Conservation (phyloP, 192 early-diverging fungal genomes). For the Geranomyces michiganensis region DNA sequence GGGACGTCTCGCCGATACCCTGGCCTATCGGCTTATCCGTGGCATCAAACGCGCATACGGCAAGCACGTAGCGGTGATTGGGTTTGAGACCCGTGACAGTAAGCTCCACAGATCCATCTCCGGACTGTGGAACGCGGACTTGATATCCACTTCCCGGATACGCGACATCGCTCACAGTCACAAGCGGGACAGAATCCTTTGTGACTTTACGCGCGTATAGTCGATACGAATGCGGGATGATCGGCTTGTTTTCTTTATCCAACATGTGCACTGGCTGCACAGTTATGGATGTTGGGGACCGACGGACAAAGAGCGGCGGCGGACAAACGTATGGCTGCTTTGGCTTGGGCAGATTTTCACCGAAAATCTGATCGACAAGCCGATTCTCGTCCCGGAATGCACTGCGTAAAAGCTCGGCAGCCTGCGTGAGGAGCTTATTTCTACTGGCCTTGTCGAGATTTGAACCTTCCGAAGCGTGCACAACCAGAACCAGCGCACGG, state of each 20-base stretch:
- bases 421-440: conserved; percentile 20
- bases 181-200: conserved; percentile 7
- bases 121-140: conserved; percentile 5
- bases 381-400: conserved; percentile 29
- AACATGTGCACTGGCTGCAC: conserved; percentile 30
- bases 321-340: conserved; percentile 30
- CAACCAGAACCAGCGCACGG: conserved; percentile 29
- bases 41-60: conserved; percentile 39
- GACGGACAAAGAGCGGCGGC: conserved; percentile 39
- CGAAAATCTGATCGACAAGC: conserved; percentile 10
- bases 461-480: conserved; percentile 24
- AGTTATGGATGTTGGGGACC: conserved; percentile 45
- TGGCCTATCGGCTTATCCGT: conserved; percentile 39
- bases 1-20: conserved; percentile 41
- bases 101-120: conserved; percentile 25
- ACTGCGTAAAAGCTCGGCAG: conserved; percentile 17
- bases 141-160: conserved; percentile 38
- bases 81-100: conserved; percentile 41
- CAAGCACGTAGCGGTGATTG: conserved; percentile 42
- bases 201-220: conserved; percentile 35
- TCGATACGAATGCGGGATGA: conserved; percentile 33
- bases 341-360: conserved; percentile 1
- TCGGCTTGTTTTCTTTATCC: neutral
- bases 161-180: conserved; percentile 37
- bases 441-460: conserved; percentile 30